These are phyloP conservation scores for Pseudevernia furfuracea DNA, from an alignment of 495 filamentous ascomycete genomes.

Conservation along the genomic window DNA sequence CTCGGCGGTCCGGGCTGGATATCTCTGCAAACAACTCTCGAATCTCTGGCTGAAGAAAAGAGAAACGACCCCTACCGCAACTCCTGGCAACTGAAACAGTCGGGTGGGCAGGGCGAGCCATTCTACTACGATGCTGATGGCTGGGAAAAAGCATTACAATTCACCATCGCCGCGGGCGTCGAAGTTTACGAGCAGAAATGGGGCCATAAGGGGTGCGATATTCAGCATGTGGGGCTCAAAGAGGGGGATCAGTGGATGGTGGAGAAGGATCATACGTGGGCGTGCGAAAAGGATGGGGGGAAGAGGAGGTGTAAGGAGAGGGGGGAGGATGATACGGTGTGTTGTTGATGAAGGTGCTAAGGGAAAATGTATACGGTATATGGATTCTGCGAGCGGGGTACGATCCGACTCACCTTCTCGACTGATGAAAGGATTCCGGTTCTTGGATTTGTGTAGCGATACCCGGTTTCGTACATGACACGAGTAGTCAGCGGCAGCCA, in stretches of 20 bases:
- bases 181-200: slow-evolving; percentile 50
- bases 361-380: background rate
- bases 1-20: slow-evolving; percentile 19
- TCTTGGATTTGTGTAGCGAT: background rate
- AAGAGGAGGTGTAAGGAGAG: slow-evolving; percentile 15
- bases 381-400: too few species aligned
- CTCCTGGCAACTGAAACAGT: slow-evolving; percentile 51
- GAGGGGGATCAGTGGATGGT: slow-evolving; percentile 45
- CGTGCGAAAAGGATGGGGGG: background rate
- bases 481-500: background rate
- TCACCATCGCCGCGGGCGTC: slow-evolving; percentile 46
- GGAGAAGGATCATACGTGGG: slow-evolving; percentile 33
- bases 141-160: slow-evolving; percentile 43
- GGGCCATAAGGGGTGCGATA: slow-evolving; percentile 49
- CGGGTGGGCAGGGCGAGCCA: slow-evolving; percentile 52
- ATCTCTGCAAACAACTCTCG: slow-evolving; percentile 31
- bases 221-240: slow-evolving; percentile 34
- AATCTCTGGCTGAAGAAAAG: slow-evolving; percentile 36
- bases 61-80: slow-evolving; percentile 39
- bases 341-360: background rate
- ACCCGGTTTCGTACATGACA: background rate
- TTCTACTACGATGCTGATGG: slow-evolving; percentile 49
- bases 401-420: too few species aligned
- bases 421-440: background rate
- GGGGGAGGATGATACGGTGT: background rate